These are phyloP conservation scores for Apiospora phragmitis DNA, from an alignment of 2,329 filamentous ascomycete genomes.

Conservation along the genomic window DNA sequence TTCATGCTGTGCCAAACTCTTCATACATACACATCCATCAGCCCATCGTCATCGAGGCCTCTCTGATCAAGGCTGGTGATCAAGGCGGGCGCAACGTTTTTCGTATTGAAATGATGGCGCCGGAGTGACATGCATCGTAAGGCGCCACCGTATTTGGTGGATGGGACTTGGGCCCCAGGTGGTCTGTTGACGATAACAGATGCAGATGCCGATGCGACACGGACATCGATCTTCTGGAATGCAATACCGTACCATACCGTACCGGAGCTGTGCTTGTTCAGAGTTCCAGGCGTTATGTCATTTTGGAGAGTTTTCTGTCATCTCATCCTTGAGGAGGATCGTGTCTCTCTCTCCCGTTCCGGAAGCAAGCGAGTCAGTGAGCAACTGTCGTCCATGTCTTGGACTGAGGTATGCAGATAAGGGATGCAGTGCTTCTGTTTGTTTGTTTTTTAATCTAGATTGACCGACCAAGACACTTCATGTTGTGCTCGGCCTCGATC, in stretches of 20 bases:
- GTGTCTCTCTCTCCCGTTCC: not conserved
- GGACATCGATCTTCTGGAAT: not conserved
- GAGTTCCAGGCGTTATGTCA: not conserved
- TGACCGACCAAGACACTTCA: not conserved
- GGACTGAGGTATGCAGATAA: not conserved
- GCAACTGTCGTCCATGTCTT: not conserved
- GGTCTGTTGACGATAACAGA: not conserved
- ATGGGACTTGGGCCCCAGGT: not conserved
- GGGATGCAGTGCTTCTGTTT: not conserved
- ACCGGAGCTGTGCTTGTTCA: not conserved
- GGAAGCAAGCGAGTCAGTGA: not conserved
- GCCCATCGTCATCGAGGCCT: not conserved
- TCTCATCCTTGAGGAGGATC: not conserved
- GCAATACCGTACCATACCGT: not conserved
- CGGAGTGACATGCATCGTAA: not conserved
- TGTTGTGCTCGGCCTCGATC: not conserved
- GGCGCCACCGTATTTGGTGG: not conserved
- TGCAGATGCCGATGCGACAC: not conserved
- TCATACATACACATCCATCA: not conserved
- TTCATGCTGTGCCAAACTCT: not conserved
- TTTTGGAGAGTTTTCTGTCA: not conserved
- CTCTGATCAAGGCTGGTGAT: not conserved
- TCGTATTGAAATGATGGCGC: not conserved
- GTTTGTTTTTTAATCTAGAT: not conserved
- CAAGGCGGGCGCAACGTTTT: not conserved